Evolutionary conservation across 2,329 filamentous ascomycete genomes (phyloP).

Genomic region (Fusarium solani-melongenae): DNA sequence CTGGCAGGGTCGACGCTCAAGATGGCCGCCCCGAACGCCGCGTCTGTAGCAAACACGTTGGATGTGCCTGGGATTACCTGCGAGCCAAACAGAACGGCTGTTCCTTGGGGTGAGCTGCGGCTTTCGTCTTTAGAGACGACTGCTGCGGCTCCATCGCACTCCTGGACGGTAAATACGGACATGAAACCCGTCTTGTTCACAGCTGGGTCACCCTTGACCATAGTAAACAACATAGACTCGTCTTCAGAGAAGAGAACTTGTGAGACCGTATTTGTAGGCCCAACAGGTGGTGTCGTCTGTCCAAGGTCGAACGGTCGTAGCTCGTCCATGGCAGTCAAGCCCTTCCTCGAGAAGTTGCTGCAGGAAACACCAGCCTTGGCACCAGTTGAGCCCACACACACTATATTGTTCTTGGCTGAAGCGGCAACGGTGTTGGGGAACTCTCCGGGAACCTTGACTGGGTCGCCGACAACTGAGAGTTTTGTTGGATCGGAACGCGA

Average conservation of each 20-base stretch:
- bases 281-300: conserved; percentile 68
- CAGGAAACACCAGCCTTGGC: conserved; percentile 58
- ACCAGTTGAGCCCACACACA: conserved; percentile 60
- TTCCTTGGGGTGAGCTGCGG: conserved; percentile 62
- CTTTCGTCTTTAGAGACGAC: conserved; percentile 41
- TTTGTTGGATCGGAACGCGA: conserved; percentile 53
- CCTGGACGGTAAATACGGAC: conserved; percentile 59
- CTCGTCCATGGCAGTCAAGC: conserved; percentile 56
- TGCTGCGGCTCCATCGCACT: not conserved
- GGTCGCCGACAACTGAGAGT: conserved; percentile 56
- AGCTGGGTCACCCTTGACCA: conserved; percentile 69
- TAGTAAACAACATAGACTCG: conserved; percentile 61
- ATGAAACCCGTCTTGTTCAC: conserved; percentile 68
- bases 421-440: conserved; percentile 65
- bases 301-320: conserved; percentile 60
- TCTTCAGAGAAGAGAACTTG: conserved; percentile 70
- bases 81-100: conserved; percentile 67
- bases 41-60: conserved; percentile 66
- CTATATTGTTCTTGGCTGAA: conserved; percentile 54
- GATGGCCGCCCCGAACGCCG: conserved; percentile 66
- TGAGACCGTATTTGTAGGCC: conserved; percentile 68
- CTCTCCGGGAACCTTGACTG: conserved; percentile 58
- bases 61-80: conserved; percentile 55
- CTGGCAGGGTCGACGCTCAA: conserved; percentile 54
- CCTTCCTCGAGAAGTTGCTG: conserved; percentile 50